phyloP scores from a whole-genome alignment of 2,329 filamentous ascomycete species.

The Aspergillus ochraceus region DNA sequence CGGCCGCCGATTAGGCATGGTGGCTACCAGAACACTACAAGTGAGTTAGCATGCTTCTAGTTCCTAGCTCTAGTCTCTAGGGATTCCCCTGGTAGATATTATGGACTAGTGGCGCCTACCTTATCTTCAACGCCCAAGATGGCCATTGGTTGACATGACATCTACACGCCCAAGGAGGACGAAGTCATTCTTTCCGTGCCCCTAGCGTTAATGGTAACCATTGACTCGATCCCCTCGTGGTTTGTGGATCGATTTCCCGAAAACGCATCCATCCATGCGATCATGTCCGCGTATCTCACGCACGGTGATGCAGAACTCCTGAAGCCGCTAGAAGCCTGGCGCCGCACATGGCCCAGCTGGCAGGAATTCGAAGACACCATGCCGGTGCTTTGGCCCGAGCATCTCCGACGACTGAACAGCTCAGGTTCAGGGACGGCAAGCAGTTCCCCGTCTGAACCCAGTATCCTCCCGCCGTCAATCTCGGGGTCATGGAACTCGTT shows the following conservation, averaged over 20 bases:
- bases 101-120: background rate
- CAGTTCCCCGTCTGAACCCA: conserved; percentile 18
- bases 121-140: background rate
- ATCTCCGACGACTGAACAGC: conserved; percentile 36
- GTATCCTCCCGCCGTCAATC: conserved; percentile 34
- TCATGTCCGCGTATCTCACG: conserved; percentile 67
- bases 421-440: conserved; percentile 22
- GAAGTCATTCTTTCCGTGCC: conserved; percentile 66
- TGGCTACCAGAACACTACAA: conserved; percentile 65
- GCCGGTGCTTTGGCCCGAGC: conserved; percentile 56
- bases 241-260: conserved; percentile 55
- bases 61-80: background rate
- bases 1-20: conserved; percentile 72
- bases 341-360: conserved; percentile 63
- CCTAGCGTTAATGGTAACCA: conserved; percentile 60
- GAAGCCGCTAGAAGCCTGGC: conserved; percentile 58
- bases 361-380: conserved; percentile 60
- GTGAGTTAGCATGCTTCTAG: conserved; percentile 39
- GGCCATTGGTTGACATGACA: background rate
- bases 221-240: conserved; percentile 57
- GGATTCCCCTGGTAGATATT: background rate
- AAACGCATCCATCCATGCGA: conserved; percentile 65
- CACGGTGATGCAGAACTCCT: conserved; percentile 47
- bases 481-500: conserved; percentile 38
- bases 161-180: conserved; percentile 43